Conservation (phyloP, 2,329 filamentous ascomycete genomes). For the Ceratocystis albifundus region DNA sequence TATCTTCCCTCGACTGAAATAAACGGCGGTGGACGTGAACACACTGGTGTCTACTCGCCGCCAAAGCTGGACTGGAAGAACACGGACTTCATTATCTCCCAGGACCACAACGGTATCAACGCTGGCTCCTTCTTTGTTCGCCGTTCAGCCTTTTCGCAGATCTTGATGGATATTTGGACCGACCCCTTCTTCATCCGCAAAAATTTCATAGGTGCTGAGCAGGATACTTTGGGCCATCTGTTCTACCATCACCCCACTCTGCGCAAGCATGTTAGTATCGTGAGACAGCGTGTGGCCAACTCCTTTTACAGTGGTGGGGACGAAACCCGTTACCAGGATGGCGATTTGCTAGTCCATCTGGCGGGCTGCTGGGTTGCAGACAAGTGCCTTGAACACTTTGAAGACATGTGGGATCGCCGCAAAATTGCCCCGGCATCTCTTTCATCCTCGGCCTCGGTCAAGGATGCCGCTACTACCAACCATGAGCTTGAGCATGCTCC, state of each 20-base stretch:
- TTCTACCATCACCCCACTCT: slow-evolving; percentile 21
- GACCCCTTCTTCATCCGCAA: slow-evolving; percentile 22
- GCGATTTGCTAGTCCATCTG: slow-evolving; percentile 22
- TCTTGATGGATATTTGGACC: slow-evolving; percentile 23
- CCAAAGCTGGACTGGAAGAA: slow-evolving; percentile 22
- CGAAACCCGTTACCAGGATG: slow-evolving; percentile 17
- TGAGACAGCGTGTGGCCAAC: slow-evolving; percentile 22
- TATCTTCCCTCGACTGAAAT: slow-evolving; percentile 19
- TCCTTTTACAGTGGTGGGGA: slow-evolving; percentile 22
- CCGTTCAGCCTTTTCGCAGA: slow-evolving; percentile 19
- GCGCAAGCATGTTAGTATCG: slow-evolving; percentile 22
- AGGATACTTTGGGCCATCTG: slow-evolving; percentile 22
- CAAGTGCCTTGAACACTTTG: slow-evolving; percentile 19
- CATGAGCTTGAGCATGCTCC: neutral
- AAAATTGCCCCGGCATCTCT: slow-evolving; percentile 12
- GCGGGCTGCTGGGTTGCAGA: slow-evolving; percentile 22
- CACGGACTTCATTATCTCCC: slow-evolving; percentile 21
- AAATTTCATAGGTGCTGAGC: slow-evolving; percentile 21
- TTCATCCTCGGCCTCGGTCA: neutral
- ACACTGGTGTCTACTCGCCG: slow-evolving; percentile 19
- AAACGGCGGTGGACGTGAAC: slow-evolving; percentile 10
- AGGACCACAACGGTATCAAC: slow-evolving; percentile 23
- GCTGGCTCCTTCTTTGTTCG: slow-evolving; percentile 22
- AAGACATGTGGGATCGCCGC: slow-evolving; percentile 22
- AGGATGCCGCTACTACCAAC: slow-evolving; percentile 1